These are phyloP conservation scores for Chondrus crispus DNA, from an alignment of 23 red algal species.

Conservation along the genomic window DNA sequence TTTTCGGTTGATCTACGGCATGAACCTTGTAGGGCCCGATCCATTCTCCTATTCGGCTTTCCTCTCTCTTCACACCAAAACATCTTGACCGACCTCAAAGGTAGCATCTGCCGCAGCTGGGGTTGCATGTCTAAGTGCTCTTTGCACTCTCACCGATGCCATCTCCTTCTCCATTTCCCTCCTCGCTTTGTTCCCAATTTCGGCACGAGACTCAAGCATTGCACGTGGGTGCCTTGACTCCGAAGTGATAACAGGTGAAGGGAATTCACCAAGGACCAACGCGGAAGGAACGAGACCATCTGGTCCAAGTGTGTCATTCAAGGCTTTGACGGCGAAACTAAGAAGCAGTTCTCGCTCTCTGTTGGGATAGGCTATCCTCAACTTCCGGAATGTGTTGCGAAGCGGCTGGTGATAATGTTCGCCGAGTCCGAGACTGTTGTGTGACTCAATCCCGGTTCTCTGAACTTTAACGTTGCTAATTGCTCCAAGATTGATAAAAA, in stretches of 20 bases:
- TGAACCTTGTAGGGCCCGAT: not conserved
- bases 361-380: not conserved
- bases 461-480: not conserved
- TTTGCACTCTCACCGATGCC: not conserved
- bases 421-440: not conserved
- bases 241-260: not conserved
- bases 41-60: constrained; percentile 26
- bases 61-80: constrained; percentile 32
- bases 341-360: not conserved
- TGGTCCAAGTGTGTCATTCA: not conserved
- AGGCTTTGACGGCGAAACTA: not conserved
- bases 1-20: not conserved
- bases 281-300: constrained; percentile 9
- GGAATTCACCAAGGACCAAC: not conserved
- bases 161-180: not conserved
- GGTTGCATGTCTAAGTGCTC: constrained; percentile 9
- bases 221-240: not conserved
- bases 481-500: not conserved
- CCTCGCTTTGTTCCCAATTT: not conserved
- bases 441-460: not conserved
- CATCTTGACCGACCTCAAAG: not conserved
- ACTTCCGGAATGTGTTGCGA: not conserved
- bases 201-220: not conserved
- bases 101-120: not conserved
- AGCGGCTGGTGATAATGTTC: not conserved